Base-by-base conservation (phyloP, 129 eudicot genomes). In the Mikania micrantha region DNA sequence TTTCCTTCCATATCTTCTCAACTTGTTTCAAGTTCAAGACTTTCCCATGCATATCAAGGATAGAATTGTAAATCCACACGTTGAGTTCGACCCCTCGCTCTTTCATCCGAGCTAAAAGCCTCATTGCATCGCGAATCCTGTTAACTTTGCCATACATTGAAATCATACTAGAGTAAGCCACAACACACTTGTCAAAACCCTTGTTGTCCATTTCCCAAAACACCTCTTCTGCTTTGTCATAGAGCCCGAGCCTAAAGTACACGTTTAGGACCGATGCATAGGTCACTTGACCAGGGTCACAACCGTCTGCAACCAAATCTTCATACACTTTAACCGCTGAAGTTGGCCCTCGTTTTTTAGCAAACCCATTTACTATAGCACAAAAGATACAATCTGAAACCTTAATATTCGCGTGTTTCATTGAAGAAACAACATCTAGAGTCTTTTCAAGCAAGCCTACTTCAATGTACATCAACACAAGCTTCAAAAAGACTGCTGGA, bases 331-430 rank as follows among this genome's bases (percentile, higher is more conserved):
- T 73, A 17, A 62, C 74, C 0, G 96, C 92, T 0, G 74, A 73
- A 63, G 9, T 77, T 0, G 67, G 50, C 54, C 96, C 96, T 79
- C 88, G 66, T 71, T 79, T 84, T 71, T 81, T 93, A 12, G 88
- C 75, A 44, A 70, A 88, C 41, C 96, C 98, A 62, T 93, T 93
- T 7, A 93, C 86, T 35, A 93, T 93, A 12, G 95, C 95, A 20
- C 98, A 93, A 27, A 86, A 93, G 25, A 93, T 84, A 79, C 98
- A 93, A 49, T 93, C 98, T 0, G 98, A 88, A 38, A 86, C 86
- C 60, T 70, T 69, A 7, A 85, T 65, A 27, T 81, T 77, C 21
- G 54, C 87, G 6, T 76, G 81, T 72, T 77, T 84, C 98, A 93
- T 93, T 0, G 58, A 62, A 4, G 80, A 66, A 69, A 87, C 90